A percentile compares a stretch with the other conserved stretches of the same genome.
Evolutionary conservation across 345 rosid genomes (phyloP).

Genomic region (Kernera saxatilis): DNA sequence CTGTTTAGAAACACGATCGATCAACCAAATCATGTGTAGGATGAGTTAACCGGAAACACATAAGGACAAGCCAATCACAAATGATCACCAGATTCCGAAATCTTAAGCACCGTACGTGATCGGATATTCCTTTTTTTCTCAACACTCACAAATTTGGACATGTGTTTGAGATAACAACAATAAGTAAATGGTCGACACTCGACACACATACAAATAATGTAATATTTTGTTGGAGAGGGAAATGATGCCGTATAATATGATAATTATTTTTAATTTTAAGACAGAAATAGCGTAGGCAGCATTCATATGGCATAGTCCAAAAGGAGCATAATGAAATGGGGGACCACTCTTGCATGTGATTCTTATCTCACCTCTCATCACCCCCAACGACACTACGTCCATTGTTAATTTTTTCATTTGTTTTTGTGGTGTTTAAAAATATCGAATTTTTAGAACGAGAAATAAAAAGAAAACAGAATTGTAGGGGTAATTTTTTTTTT

Average conservation of each 20-base stretch:
- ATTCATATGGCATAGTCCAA: constrained; percentile 17
- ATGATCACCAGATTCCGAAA: not conserved
- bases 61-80: not conserved
- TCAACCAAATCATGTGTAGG: not conserved
- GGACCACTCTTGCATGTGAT: constrained; percentile 24
- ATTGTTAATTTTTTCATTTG: not conserved
- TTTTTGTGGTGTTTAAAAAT: too few species aligned
- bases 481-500: too few species aligned
- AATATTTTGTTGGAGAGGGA: not conserved
- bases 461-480: too few species aligned
- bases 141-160: not conserved
- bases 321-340: constrained; percentile 13
- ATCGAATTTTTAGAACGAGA: too few species aligned
- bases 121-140: not conserved
- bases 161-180: not conserved
- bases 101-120: not conserved
- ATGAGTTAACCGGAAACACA: not conserved
- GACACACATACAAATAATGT: not conserved
- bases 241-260: not conserved
- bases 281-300: constrained; percentile 2
- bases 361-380: constrained; percentile 13
- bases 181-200: not conserved
- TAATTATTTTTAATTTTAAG: not conserved
- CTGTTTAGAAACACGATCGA: not conserved
- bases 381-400: not conserved